These are phyloP conservation scores for Kodamaea anthophila DNA, from an alignment of 1,139 yeast species.

Conservation along the genomic window DNA sequence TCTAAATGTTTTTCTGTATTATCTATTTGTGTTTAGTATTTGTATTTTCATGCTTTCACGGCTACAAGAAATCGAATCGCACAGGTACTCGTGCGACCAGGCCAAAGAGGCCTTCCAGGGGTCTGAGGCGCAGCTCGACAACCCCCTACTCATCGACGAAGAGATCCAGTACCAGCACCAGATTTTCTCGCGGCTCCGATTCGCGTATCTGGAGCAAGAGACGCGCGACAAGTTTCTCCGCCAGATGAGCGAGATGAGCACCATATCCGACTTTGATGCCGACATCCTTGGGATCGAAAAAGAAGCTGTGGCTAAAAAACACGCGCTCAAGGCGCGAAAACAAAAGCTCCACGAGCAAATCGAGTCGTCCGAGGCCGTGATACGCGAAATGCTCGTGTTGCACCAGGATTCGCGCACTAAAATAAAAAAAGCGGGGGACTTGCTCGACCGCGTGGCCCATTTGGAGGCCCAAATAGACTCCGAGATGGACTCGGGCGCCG, in stretches of 20 bases:
- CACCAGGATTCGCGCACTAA: conserved; percentile 13
- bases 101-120: conserved; percentile 13
- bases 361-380: conserved; percentile 14
- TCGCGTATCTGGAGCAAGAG: conserved; percentile 62
- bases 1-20: too few species aligned
- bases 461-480: conserved; percentile 17
- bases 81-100: conserved; percentile 8
- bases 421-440: conserved; percentile 8
- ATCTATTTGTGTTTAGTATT: too few species aligned
- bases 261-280: conserved; percentile 13
- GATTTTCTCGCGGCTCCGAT: conserved; percentile 47
- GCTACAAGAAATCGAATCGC: conserved; percentile 1
- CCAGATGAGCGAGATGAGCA: conserved; percentile 12
- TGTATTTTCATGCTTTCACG: too few species aligned
- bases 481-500: conserved; percentile 6
- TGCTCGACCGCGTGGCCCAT: conserved; percentile 14
- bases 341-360: conserved; percentile 14
- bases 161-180: conserved; percentile 31
- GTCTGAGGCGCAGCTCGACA: conserved; percentile 11
- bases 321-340: conserved; percentile 16
- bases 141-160: conserved; percentile 24
- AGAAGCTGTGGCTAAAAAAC: conserved; percentile 15
- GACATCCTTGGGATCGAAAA: conserved; percentile 15
- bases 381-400: conserved; percentile 15
- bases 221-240: conserved; percentile 55